Conservation (phyloP, 179 eudicot species). For the Corrigiola litoralis region DNA sequence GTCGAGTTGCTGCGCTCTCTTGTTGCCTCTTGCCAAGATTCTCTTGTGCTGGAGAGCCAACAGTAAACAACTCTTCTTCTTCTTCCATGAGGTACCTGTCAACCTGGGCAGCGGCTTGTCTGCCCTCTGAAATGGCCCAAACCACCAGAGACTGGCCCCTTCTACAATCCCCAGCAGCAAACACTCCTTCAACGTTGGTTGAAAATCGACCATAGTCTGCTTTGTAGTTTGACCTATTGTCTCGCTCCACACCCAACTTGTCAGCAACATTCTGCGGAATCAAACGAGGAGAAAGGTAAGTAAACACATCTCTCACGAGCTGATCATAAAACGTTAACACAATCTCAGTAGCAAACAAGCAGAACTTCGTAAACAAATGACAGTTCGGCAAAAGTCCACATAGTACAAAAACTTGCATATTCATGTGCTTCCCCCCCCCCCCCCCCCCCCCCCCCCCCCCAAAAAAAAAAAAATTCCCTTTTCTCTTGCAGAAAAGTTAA, state of each 20-base stretch:
- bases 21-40: conserved; percentile 20
- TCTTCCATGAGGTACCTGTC: conserved; percentile 63
- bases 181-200: conserved; percentile 83
- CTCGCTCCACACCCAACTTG: conserved; percentile 77
- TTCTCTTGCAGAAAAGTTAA: neutral
- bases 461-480: too few species aligned
- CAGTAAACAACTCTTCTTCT: conserved; percentile 21
- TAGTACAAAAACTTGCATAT: too few species aligned
- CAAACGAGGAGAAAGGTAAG: conserved; percentile 4
- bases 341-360: too few species aligned
- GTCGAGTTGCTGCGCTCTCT: conserved; percentile 22
- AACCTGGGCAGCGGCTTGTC: conserved; percentile 86
- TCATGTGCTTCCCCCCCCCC: too few species aligned
- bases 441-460: too few species aligned
- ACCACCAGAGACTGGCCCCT: conserved; percentile 95
- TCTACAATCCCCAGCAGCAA: conserved; percentile 96
- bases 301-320: too few species aligned
- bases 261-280: conserved; percentile 65
- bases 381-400: too few species aligned
- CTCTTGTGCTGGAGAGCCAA: conserved; percentile 14
- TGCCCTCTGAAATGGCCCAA: conserved; percentile 94
- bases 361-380: too few species aligned
- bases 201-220: conserved; percentile 90
- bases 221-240: conserved; percentile 79
- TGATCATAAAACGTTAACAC: too few species aligned